A percentile compares a stretch with the other conserved stretches of the same genome.
Evolutionary conservation across 2,329 filamentous ascomycete species (phyloP).

Genomic region (Macrophomina pseudophaseolina): DNA sequence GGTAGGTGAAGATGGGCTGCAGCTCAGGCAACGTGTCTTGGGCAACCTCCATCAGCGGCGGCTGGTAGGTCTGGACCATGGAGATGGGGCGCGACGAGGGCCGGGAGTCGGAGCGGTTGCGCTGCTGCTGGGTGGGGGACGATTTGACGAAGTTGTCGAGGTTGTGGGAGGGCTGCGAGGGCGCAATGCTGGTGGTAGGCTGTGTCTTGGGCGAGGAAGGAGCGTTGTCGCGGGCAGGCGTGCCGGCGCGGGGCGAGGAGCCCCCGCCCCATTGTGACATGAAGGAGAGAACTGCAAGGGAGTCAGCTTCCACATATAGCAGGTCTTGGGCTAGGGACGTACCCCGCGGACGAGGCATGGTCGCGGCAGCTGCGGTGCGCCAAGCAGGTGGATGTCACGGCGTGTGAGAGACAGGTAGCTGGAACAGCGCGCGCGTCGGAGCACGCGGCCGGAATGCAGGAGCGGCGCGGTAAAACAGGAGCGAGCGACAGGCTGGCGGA

Average conservation of each 20-base stretch:
- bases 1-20: constrained; percentile 88
- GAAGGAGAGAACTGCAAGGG: constrained; percentile 76
- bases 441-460: constrained; percentile 1
- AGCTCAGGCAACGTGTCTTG: constrained; percentile 90
- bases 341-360: constrained; percentile 42
- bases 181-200: constrained; percentile 23
- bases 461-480: neutral
- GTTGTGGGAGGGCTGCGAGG: constrained; percentile 39
- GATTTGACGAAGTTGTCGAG: constrained; percentile 37
- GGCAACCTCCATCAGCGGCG: constrained; percentile 82
- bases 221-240: constrained; percentile 36
- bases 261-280: constrained; percentile 74
- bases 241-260: constrained; percentile 32
- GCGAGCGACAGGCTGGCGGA: constrained; percentile 10
- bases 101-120: constrained; percentile 53
- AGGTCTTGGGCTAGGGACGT: constrained; percentile 2
- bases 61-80: constrained; percentile 84
- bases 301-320: constrained; percentile 26
- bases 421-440: constrained; percentile 13
- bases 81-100: constrained; percentile 74
- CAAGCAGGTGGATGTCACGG: constrained; percentile 10
- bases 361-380: constrained; percentile 13
- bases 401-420: neutral
- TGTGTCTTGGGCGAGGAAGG: constrained; percentile 31
- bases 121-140: constrained; percentile 44